A percentile compares a stretch with the other conserved stretches of the same genome.
These are phyloP conservation scores for Carpinus viminea DNA, from an alignment of 306 rosid species.

Conservation along the genomic window DNA sequence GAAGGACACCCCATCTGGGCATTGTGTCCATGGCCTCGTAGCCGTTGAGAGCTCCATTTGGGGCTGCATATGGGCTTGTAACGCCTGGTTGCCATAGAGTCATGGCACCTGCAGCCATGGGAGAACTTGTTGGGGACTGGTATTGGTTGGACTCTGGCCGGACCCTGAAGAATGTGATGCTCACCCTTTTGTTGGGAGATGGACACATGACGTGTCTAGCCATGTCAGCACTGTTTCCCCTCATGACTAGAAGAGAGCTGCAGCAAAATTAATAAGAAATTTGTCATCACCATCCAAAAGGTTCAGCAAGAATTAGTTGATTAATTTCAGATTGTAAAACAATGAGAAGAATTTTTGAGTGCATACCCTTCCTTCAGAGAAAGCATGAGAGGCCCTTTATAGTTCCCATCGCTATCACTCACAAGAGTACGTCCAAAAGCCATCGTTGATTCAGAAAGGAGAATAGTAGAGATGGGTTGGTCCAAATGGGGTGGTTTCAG, in stretches of 20 bases:
- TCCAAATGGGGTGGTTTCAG: constrained; percentile 98
- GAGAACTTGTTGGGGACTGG: constrained; percentile 54
- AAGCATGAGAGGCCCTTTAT: constrained; percentile 92
- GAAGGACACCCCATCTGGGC: constrained; percentile 89
- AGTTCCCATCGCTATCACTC: constrained; percentile 89
- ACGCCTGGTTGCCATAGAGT: constrained; percentile 74
- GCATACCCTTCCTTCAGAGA: constrained; percentile 84
- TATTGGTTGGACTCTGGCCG: constrained; percentile 65
- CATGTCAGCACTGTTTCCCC: constrained; percentile 97
- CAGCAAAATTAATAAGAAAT: constrained; percentile 1
- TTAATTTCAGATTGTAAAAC: constrained; percentile 26
- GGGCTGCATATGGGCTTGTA: constrained; percentile 50
- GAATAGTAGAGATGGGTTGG: constrained; percentile 87
- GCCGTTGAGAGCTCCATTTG: constrained; percentile 55
- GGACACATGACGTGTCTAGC: constrained; percentile 99
- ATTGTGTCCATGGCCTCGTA: constrained; percentile 61
- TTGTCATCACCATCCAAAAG: not conserved
- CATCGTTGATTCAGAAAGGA: constrained; percentile 89
- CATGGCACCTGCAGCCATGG: constrained; percentile 46
- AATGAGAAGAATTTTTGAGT: constrained; percentile 28
- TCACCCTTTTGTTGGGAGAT: constrained; percentile 69
- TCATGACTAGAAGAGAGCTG: constrained; percentile 92
- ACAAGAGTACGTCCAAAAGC: constrained; percentile 87
- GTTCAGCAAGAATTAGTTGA: constrained; percentile 12
- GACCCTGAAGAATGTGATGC: constrained; percentile 80